Percentiles rank a stretch among this genome's conserved stretches.
Conservation (phyloP, 208 protist genomes). For the Acanthamoeba culbertsoni region DNA sequence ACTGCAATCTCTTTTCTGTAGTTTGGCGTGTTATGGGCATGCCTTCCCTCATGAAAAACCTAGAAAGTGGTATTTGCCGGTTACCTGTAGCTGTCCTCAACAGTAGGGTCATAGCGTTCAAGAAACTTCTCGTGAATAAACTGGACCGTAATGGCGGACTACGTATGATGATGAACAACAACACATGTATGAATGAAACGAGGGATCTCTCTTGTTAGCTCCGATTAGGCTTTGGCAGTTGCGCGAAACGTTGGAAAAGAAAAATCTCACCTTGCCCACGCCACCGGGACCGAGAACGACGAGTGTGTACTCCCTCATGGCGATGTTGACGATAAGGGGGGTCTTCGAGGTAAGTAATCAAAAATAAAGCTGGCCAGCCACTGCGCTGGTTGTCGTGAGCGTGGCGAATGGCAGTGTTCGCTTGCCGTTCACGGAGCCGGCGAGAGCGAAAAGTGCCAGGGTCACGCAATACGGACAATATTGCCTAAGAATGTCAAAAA, state of each 20-base stretch:
- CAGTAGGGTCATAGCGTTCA: constrained; percentile 3
- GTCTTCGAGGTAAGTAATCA: not conserved
- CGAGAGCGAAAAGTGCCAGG: too few relatives aligned
- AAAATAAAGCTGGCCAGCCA: not conserved
- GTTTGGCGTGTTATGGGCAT: too few relatives aligned
- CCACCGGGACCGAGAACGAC: constrained; percentile 26
- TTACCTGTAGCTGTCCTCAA: constrained; percentile 41
- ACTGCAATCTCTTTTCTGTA: constrained; percentile 79
- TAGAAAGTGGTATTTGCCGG: not conserved
- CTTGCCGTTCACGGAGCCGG: too few relatives aligned
- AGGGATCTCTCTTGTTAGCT: too few relatives aligned
- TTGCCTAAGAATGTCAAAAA: too few relatives aligned
- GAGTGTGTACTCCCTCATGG: constrained; percentile 43
- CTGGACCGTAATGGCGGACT: constrained; percentile 27
- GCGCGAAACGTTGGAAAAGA: too few relatives aligned
- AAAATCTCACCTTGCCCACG: constrained; percentile 27
- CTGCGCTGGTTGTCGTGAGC: not conserved
- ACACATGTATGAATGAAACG: too few relatives aligned
- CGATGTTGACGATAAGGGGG: too few relatives aligned
- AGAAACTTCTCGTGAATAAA: constrained; percentile 54
- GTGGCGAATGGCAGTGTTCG: too few relatives aligned
- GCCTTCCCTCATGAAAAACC: too few relatives aligned
- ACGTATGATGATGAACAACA: not conserved
- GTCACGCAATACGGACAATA: too few relatives aligned
- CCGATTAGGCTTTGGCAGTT: too few relatives aligned